These are phyloP conservation scores for Catharanthus roseus DNA, from an alignment of 257 asterid genomes.

Conservation along the genomic window DNA sequence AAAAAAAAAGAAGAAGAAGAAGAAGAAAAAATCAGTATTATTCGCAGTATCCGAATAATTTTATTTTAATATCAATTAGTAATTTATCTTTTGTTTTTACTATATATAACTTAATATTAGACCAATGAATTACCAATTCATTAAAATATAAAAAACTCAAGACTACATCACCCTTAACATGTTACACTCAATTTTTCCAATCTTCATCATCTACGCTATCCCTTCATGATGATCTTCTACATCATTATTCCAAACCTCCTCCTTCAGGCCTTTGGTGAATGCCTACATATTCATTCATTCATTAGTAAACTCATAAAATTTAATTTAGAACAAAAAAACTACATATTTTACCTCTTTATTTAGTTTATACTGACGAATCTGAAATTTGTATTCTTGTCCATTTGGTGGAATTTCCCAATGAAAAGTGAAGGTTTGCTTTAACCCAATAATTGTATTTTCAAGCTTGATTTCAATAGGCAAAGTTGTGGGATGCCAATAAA, in stretches of 20 bases:
- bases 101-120: too few relatives aligned
- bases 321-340: background rate
- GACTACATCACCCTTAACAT: too few relatives aligned
- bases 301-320: too few relatives aligned
- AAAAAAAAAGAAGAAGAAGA: too few relatives aligned
- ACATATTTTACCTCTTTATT: background rate
- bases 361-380: conserved; percentile 9
- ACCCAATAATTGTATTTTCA: conserved; percentile 5
- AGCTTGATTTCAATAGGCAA: background rate
- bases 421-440: background rate
- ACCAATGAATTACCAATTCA: too few relatives aligned
- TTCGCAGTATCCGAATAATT: too few relatives aligned
- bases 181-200: too few relatives aligned
- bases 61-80: too few relatives aligned
- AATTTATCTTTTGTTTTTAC: too few relatives aligned
- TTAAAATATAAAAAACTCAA: too few relatives aligned
- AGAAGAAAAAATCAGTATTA: too few relatives aligned
- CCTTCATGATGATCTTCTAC: background rate
- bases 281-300: background rate
- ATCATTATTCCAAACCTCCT: too few relatives aligned
- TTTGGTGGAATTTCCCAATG: background rate
- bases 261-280: background rate
- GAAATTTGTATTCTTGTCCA: background rate
- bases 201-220: background rate
- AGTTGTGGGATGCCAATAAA: conserved; percentile 5